Conservation (phyloP, 768 basidiomycete genomes). For the Polyporus arcularius region DNA sequence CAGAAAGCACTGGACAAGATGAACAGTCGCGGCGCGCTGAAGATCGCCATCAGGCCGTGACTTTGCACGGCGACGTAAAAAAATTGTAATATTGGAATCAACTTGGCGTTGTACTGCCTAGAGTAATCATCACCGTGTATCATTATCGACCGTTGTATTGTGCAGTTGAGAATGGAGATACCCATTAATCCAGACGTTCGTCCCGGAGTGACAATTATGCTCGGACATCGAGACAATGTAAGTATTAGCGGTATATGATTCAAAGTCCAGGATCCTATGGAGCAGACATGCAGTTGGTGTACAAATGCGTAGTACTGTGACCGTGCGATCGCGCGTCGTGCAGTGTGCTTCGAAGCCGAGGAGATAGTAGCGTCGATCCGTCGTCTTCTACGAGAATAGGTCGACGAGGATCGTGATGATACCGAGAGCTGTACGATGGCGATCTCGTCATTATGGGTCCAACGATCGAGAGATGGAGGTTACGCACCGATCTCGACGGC, state of each 20-base stretch:
- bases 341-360: too few species aligned
- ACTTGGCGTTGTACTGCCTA: conserved; percentile 9
- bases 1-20: conserved; percentile 69
- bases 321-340: too few species aligned
- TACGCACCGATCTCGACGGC: conserved; percentile 79
- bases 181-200: too few species aligned
- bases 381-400: conserved; percentile 38
- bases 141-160: neutral
- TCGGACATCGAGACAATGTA: neutral
- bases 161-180: too few species aligned
- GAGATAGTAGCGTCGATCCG: neutral
- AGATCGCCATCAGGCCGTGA: conserved; percentile 52
- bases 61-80: neutral
- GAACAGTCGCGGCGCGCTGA: conserved; percentile 55
- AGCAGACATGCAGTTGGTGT: conserved; percentile 2
- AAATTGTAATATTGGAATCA: neutral
- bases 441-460: neutral
- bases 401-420: conserved; percentile 91
- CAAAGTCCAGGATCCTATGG: neutral
- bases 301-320: too few species aligned
- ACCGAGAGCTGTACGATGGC: conserved; percentile 66
- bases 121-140: neutral
- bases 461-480: neutral
- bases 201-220: too few species aligned
- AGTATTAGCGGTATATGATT: neutral